These are phyloP conservation scores for Trichoderma arundinaceum DNA, from an alignment of 2,329 filamentous ascomycete genomes.

Conservation along the genomic window DNA sequence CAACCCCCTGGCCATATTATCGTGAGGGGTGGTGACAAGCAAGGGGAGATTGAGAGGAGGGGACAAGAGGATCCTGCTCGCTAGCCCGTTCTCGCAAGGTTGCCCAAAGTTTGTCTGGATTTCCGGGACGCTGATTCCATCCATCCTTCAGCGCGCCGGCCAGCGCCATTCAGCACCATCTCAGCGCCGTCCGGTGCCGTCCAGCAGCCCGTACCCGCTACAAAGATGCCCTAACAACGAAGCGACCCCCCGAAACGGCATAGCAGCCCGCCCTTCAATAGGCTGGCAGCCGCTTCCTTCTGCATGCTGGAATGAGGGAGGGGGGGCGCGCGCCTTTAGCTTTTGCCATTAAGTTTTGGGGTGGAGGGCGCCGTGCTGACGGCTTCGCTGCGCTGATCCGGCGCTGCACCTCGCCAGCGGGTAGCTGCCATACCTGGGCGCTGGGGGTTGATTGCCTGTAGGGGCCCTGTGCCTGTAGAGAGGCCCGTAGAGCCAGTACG, in stretches of 20 bases:
- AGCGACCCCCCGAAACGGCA: neutral
- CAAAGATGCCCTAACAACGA: neutral
- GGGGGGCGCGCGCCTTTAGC: constrained; percentile 13
- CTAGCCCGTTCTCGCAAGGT: no score
- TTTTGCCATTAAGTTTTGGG: constrained; percentile 21
- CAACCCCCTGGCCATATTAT: no score
- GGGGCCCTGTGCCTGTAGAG: no score
- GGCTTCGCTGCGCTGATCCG: neutral
- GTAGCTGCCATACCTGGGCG: neutral
- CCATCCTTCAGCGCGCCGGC: neutral
- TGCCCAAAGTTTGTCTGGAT: no score
- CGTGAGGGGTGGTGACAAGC: no score
- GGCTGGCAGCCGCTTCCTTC: neutral
- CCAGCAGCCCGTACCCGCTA: constrained; percentile 10
- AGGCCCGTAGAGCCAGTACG: no score
- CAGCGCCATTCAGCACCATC: constrained; percentile 22
- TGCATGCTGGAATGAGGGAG: neutral
- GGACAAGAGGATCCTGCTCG: no score
- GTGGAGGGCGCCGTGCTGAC: constrained; percentile 14
- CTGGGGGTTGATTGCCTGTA: no score
- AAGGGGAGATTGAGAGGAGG: no score
- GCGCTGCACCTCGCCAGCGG: no score
- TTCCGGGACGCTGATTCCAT: constrained; percentile 14
- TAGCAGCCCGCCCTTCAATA: no score
- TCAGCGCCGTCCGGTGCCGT: constrained; percentile 1